These are phyloP conservation scores for Neltuma alba DNA, from an alignment of 306 rosid species.

Conservation along the genomic window DNA sequence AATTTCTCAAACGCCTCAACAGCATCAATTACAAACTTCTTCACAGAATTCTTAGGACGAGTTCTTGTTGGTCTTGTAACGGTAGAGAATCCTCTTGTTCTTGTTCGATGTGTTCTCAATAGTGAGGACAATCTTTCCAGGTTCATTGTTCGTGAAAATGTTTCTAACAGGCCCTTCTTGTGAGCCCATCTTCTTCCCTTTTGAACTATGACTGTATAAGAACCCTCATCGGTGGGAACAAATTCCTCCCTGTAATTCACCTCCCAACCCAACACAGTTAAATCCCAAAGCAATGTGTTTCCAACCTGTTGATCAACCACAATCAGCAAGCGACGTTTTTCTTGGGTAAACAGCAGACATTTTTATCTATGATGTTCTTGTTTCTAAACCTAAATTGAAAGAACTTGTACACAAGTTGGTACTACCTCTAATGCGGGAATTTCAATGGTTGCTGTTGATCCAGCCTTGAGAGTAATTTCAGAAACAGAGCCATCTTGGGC, in stretches of 20 bases:
- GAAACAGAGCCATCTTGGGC: constrained; percentile 42
- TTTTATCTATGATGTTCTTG: neutral
- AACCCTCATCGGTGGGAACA: constrained; percentile 52
- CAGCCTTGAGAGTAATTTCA: constrained; percentile 50
- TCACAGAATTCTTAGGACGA: neutral
- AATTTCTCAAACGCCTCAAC: neutral
- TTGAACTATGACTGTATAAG: constrained; percentile 56
- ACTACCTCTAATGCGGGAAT: constrained; percentile 55
- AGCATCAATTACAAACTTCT: neutral
- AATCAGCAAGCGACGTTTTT: neutral
- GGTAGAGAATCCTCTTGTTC: constrained; percentile 51
- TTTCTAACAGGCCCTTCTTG: constrained; percentile 56
- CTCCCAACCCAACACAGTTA: constrained; percentile 58
- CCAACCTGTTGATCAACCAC: constrained; percentile 44
- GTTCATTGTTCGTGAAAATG: constrained; percentile 50
- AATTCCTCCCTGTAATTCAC: constrained; percentile 64
- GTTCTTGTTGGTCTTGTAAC: constrained; percentile 48
- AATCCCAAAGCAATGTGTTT: constrained; percentile 49
- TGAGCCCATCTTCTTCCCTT: constrained; percentile 47
- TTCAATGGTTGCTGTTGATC: constrained; percentile 51
- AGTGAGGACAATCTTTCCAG: constrained; percentile 51
- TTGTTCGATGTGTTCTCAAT: constrained; percentile 49
- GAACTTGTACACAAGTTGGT: neutral
- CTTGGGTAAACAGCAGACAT: neutral
- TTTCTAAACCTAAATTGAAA: neutral